Percentiles rank a stretch among this genome's conserved stretches.
phyloP scores from a whole-genome alignment of 192 early-diverging fungal genomes.

The Coemansia sp. region DNA sequence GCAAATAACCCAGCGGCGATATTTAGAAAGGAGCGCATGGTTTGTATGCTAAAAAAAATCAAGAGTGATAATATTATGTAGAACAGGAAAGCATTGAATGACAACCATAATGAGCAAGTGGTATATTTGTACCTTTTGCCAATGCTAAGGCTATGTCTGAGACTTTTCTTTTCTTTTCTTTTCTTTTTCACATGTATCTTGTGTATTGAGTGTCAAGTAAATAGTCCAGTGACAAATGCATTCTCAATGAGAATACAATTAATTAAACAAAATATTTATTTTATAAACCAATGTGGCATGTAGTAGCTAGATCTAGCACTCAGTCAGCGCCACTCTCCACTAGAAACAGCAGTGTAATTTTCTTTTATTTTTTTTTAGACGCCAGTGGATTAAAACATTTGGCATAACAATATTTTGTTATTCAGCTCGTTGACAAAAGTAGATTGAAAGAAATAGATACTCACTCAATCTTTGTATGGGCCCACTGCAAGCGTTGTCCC shows the following conservation, averaged over 20 bases:
- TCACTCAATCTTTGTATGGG: background rate
- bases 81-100: too few relatives aligned
- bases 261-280: background rate
- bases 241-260: background rate
- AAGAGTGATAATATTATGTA: background rate
- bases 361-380: too few relatives aligned
- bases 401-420: too few relatives aligned
- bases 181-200: too few relatives aligned
- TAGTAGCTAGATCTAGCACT: background rate
- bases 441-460: background rate
- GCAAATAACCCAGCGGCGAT: background rate
- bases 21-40: background rate
- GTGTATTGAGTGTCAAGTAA: too few relatives aligned
- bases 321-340: background rate
- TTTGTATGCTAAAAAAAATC: background rate
- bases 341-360: too few relatives aligned
- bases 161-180: background rate
- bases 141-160: background rate
- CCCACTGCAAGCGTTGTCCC: conserved; percentile 15
- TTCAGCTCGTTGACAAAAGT: too few relatives aligned
- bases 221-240: background rate
- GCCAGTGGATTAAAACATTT: too few relatives aligned
- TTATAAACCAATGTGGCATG: background rate
- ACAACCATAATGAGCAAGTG: too few relatives aligned
- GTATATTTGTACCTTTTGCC: too few relatives aligned